Conservation (phyloP, 352 stramenopile species). For the Pythium inflatum region DNA sequence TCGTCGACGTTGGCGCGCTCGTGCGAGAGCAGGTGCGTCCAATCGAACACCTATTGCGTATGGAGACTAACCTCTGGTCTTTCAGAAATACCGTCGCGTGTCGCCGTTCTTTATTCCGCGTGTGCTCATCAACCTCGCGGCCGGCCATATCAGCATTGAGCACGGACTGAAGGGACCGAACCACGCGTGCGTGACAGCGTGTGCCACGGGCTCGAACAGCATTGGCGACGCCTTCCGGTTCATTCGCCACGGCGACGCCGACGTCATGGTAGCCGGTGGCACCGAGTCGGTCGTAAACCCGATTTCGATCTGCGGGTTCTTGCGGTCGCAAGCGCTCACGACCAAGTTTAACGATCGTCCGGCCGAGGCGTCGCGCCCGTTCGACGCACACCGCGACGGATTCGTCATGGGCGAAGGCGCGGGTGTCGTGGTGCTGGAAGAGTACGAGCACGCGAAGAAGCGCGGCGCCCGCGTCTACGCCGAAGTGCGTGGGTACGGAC, state of each 20-base stretch:
- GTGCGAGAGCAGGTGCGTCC: slow-evolving; percentile 60
- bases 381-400: slow-evolving; percentile 94
- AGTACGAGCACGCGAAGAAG: slow-evolving; percentile 92
- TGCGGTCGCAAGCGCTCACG: slow-evolving; percentile 94
- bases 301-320: slow-evolving; percentile 95
- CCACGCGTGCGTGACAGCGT: slow-evolving; percentile 96
- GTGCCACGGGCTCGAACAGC: slow-evolving; percentile 95
- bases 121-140: slow-evolving; percentile 93
- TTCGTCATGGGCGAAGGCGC: slow-evolving; percentile 97
- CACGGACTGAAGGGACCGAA: slow-evolving; percentile 95
- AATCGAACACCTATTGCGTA: background rate
- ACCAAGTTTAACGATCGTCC: slow-evolving; percentile 95
- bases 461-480: slow-evolving; percentile 94
- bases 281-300: slow-evolving; percentile 95
- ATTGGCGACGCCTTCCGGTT: slow-evolving; percentile 95
- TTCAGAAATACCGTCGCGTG: slow-evolving; percentile 86
- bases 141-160: slow-evolving; percentile 91
- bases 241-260: slow-evolving; percentile 86
- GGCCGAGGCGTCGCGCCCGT: slow-evolving; percentile 91
- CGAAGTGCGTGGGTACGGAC: slow-evolving; percentile 95
- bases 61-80: background rate
- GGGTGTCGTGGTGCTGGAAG: slow-evolving; percentile 72
- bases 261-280: slow-evolving; percentile 97
- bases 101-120: slow-evolving; percentile 95
- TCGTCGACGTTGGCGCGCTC: slow-evolving; percentile 74